phyloP scores from a whole-genome alignment of 345 rosid genomes.

The Mallotus nudiflorus region DNA sequence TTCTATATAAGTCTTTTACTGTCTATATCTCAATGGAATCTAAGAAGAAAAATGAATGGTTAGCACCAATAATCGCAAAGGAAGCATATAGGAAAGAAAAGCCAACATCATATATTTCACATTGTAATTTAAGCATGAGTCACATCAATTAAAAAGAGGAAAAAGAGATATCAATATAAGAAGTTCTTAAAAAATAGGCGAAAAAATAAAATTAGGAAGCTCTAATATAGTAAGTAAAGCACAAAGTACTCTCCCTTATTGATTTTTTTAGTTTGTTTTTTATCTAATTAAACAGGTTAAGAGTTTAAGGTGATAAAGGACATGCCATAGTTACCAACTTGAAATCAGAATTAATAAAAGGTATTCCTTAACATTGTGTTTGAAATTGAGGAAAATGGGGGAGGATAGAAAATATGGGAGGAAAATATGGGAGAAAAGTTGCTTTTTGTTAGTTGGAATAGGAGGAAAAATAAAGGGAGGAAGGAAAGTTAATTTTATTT shows the following conservation, averaged over 20 bases:
- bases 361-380: too few species aligned
- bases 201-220: not conserved
- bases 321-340: not conserved
- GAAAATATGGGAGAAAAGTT: too few species aligned
- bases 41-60: slow-evolving; percentile 25
- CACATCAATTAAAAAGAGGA: not conserved
- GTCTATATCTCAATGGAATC: slow-evolving; percentile 27
- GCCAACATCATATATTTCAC: slow-evolving; percentile 8
- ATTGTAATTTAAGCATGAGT: slow-evolving; percentile 5
- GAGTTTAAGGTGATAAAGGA: not conserved
- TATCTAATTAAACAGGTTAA: not conserved
- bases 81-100: slow-evolving; percentile 7
- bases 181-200: not conserved
- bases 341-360: too few species aligned
- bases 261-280: slow-evolving; percentile 10
- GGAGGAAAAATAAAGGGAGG: too few species aligned
- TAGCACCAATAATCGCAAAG: slow-evolving; percentile 16
- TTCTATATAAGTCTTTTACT: slow-evolving; percentile 7
- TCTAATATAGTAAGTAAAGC: not conserved
- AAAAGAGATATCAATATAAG: not conserved
- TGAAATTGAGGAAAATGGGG: too few species aligned
- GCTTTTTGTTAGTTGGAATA: too few species aligned
- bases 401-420: too few species aligned
- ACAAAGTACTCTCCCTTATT: slow-evolving; percentile 5
- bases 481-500: too few species aligned